Percentiles rank a stretch among this genome's conserved stretches.
Conservation (phyloP, 2,329 filamentous ascomycete genomes). For the Verticillium tricorpus region DNA sequence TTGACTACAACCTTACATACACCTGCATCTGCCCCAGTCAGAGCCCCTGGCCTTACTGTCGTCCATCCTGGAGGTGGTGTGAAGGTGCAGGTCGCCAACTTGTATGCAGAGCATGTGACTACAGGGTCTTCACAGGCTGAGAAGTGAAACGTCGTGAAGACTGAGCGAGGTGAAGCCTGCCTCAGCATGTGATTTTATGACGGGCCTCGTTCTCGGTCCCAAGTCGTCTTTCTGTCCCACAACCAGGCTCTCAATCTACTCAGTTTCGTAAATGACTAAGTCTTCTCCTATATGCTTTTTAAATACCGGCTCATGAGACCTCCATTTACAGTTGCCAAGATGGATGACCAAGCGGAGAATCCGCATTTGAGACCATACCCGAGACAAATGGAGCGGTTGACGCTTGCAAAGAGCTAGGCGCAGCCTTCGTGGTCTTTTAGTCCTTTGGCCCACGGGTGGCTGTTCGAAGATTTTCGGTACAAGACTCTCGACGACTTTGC, state of each 20-base stretch:
- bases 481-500: constrained; percentile 30
- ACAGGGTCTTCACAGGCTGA: too few relatives aligned
- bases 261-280: too few relatives aligned
- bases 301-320: too few relatives aligned
- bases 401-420: constrained; percentile 15
- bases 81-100: constrained; percentile 31
- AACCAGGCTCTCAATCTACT: too few relatives aligned
- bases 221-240: too few relatives aligned
- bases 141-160: too few relatives aligned
- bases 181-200: too few relatives aligned
- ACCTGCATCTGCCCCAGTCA: neutral
- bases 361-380: constrained; percentile 23
- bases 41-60: constrained; percentile 16
- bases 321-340: constrained; percentile 25
- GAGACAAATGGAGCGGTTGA: constrained; percentile 29
- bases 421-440: constrained; percentile 45
- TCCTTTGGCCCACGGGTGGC: constrained; percentile 46
- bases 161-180: too few relatives aligned
- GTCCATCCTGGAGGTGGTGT: constrained; percentile 25
- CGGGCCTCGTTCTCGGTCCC: too few relatives aligned
- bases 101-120: constrained; percentile 19
- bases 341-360: constrained; percentile 19
- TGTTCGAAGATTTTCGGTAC: constrained; percentile 37
- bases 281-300: too few relatives aligned
- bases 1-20: neutral